phyloP scores from a whole-genome alignment of 352 stramenopile species.

The Phytophthora ramorum region DNA sequence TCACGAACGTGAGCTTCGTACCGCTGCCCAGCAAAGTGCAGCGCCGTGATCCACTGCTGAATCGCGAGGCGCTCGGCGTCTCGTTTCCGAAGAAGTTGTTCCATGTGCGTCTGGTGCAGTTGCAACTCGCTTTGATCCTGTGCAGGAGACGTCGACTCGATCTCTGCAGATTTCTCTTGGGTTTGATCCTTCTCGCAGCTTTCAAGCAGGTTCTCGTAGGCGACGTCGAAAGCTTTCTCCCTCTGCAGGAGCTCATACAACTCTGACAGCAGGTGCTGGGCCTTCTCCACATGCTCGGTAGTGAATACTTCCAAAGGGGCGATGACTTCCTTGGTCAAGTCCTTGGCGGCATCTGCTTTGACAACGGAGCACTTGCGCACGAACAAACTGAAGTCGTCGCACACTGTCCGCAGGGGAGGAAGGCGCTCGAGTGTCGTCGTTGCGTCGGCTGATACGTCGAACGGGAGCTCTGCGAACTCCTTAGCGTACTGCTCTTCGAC shows the following conservation, averaged over 20 bases:
- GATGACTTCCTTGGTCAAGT: constrained; percentile 39
- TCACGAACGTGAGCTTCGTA: constrained; percentile 32
- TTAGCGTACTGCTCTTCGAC: constrained; percentile 48
- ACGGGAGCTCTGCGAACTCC: constrained; percentile 36
- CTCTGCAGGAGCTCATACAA: constrained; percentile 51
- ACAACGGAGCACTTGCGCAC: constrained; percentile 22
- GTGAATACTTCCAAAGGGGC: constrained; percentile 44
- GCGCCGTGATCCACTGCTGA: constrained; percentile 44
- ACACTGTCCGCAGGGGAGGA: constrained; percentile 35
- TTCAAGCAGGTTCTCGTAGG: constrained; percentile 26
- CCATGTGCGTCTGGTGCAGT: constrained; percentile 14
- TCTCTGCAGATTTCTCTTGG: neutral
- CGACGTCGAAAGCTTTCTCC: constrained; percentile 47
- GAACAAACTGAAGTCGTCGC: constrained; percentile 34
- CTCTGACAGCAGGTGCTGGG: constrained; percentile 49
- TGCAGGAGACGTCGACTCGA: neutral
- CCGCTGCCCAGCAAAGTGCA: constrained; percentile 45
- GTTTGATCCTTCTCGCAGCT: neutral
- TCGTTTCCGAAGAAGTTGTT: constrained; percentile 29
- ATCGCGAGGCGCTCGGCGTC: constrained; percentile 37
- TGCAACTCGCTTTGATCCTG: constrained; percentile 5
- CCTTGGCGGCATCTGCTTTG: constrained; percentile 33
- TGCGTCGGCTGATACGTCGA: constrained; percentile 17
- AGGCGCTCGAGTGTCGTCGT: constrained; percentile 8
- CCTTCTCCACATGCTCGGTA: constrained; percentile 45